Conservation (phyloP, 805 yeast genomes). For the Barnettozyma vustinii region DNA sequence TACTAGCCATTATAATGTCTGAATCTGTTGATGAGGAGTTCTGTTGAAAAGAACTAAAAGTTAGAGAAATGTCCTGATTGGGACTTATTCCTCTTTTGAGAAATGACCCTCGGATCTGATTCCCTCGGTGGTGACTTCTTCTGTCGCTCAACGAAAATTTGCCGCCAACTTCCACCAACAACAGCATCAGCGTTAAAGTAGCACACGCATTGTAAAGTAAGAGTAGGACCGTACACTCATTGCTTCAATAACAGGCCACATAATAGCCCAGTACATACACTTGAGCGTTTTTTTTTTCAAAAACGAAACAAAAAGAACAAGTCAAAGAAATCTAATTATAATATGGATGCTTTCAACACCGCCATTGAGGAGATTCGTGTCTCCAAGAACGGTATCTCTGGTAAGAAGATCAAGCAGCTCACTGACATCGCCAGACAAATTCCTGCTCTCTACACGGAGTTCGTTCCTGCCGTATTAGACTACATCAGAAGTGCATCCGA, state of each 20-base stretch:
- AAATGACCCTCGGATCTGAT: neutral
- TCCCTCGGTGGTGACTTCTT: neutral
- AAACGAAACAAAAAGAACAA: neutral
- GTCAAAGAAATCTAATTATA: neutral
- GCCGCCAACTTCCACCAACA: neutral
- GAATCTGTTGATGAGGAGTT: neutral
- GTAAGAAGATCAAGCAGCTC: conserved; percentile 84
- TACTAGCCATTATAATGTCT: conserved; percentile 8
- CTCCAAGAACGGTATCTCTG: conserved; percentile 87
- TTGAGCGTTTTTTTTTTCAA: neutral
- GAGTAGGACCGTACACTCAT: conserved; percentile 1
- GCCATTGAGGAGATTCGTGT: conserved; percentile 39
- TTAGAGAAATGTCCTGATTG: neutral
- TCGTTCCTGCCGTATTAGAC: conserved; percentile 53
- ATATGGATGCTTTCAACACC: conserved; percentile 27
- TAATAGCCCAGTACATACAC: neutral
- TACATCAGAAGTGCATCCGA: conserved; percentile 70
- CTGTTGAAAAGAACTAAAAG: too few species aligned
- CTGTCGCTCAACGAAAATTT: neutral
- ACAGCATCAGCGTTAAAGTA: neutral
- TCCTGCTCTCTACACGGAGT: conserved; percentile 49
- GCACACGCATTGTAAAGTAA: conserved; percentile 2
- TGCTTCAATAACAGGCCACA: neutral
- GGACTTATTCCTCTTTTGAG: neutral
- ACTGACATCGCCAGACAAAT: conserved; percentile 73